phyloP scores from a whole-genome alignment of 257 asterid species.

The Leonotis leonurus region DNA sequence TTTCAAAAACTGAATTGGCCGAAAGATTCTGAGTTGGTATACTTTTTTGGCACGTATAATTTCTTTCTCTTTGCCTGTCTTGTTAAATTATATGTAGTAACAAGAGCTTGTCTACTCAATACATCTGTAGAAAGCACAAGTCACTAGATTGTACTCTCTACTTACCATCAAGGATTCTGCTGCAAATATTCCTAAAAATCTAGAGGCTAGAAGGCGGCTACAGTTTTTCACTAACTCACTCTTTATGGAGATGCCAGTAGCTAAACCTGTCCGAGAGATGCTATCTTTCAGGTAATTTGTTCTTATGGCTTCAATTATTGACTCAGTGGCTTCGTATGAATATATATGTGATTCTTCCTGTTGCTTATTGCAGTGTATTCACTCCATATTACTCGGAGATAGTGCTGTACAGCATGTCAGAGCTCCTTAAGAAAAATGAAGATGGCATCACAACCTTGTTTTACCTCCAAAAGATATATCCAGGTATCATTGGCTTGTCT shows the following conservation, averaged over 20 bases:
- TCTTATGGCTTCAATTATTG: background rate
- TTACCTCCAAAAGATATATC: slow-evolving; percentile 96
- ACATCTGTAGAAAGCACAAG: slow-evolving; percentile 61
- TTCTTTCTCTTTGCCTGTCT: slow-evolving; percentile 3
- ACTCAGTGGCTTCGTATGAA: background rate
- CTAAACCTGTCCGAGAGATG: slow-evolving; percentile 91
- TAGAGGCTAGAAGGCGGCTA: slow-evolving; percentile 89
- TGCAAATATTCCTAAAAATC: slow-evolving; percentile 77
- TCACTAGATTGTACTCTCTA: slow-evolving; percentile 72
- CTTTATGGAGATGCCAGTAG: slow-evolving; percentile 92
- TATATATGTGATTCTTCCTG: background rate
- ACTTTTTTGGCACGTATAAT: slow-evolving; percentile 12
- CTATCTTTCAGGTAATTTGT: slow-evolving; percentile 65
- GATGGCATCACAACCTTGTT: slow-evolving; percentile 95
- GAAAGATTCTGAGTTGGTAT: slow-evolving; percentile 68
- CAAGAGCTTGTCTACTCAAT: slow-evolving; percentile 18
- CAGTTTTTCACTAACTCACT: slow-evolving; percentile 92
- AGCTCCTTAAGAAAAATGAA: slow-evolving; percentile 85
- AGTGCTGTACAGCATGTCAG: slow-evolving; percentile 97
- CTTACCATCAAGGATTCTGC: slow-evolving; percentile 89
- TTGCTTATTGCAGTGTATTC: slow-evolving; percentile 67
- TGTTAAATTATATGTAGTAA: background rate
- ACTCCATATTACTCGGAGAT: slow-evolving; percentile 94
- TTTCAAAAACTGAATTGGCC: slow-evolving; percentile 97
- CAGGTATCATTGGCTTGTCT: slow-evolving; percentile 43